Evolutionary conservation across 352 stramenopile species (phyloP), one percentile per base, ranked within the genome.

Genomic region (Elongisporangium prolatum): DNA sequence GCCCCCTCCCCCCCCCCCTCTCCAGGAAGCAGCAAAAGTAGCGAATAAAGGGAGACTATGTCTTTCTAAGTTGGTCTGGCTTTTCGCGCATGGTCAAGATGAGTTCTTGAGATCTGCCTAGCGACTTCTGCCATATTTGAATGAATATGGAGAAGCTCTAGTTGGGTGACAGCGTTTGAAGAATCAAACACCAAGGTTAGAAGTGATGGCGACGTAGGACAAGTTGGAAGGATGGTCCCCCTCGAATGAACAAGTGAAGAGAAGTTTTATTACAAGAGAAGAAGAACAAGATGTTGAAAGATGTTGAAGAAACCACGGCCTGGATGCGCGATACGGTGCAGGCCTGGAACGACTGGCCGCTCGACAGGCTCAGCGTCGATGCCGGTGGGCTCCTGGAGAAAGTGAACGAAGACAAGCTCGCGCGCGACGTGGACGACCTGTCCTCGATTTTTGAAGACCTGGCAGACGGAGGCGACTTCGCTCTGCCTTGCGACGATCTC

Each of bases 41-140:
- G 75, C 73, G 74, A 56, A 82, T 76, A 62, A 79, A 86, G 77
- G 77, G 74, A 89, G 80, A 88, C 81, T 72, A 91, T 91, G 81
- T 88, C 81, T 91, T 91, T 91, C 81, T 91, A 91, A 91, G 79
- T 89, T 84, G 81, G 78, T 80, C 63, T 74, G 67, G 74, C 77
- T 87, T 78, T 84, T 75, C 65, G 59, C 75, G 68, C 80, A 77
- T 67, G 71, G 78, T 88, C 77, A 88, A 80, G 75, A 87, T 84
- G 74, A 86, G 84, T 61, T 89, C 78, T 82, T 89, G 74, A 81
- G 57, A 73, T 72, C 59, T 76, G 63, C 74, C 62, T 73, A 72
- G 77, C 61, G 71, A 84, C 61, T 75, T 80, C 68, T 71, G 75
- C 77, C 69, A 70, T 91, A 85, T 76, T 71, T 54, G 71, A 59